Conservation (phyloP, 495 filamentous ascomycete genomes). For the Aspergillus incahuasiensis region DNA sequence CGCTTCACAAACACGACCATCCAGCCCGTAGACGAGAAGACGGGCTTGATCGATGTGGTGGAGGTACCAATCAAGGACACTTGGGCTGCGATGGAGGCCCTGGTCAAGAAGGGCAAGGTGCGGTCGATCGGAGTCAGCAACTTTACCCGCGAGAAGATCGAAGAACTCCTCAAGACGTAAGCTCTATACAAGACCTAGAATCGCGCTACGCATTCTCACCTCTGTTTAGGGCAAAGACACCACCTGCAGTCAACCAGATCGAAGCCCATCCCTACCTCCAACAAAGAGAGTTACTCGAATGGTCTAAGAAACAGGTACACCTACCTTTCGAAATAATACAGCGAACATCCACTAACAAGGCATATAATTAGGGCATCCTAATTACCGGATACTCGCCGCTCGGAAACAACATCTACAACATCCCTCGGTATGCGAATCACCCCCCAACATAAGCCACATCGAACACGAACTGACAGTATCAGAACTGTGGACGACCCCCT, state of each 20-base stretch:
- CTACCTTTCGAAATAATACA: not conserved
- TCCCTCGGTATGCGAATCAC: conserved; percentile 15
- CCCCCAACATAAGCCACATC: not conserved
- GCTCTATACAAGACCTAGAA: not conserved
- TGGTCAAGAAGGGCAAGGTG: conserved; percentile 59
- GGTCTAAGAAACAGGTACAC: conserved; percentile 12
- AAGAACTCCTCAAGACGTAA: conserved; percentile 52
- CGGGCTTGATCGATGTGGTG: conserved; percentile 16
- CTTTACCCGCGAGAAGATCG: conserved; percentile 56
- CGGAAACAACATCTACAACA: conserved; percentile 41
- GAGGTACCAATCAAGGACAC: conserved; percentile 48
- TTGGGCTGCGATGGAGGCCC: conserved; percentile 67
- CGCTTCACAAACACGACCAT: conserved; percentile 53
- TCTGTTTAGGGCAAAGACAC: conserved; percentile 36
- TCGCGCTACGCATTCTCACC: not conserved
- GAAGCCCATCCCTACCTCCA: conserved; percentile 79
- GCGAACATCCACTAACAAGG: not conserved
- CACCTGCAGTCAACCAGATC: conserved; percentile 71
- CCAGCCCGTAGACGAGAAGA: conserved; percentile 35
- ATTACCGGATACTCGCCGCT: conserved; percentile 44
- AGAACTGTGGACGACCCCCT: conserved; percentile 47
- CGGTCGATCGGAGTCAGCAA: conserved; percentile 75
- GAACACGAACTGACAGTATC: not conserved
- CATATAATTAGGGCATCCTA: conserved; percentile 28
- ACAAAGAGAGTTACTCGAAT: conserved; percentile 50